phyloP scores from a whole-genome alignment of 768 basidiomycete genomes.

The Harrya chromipes region DNA sequence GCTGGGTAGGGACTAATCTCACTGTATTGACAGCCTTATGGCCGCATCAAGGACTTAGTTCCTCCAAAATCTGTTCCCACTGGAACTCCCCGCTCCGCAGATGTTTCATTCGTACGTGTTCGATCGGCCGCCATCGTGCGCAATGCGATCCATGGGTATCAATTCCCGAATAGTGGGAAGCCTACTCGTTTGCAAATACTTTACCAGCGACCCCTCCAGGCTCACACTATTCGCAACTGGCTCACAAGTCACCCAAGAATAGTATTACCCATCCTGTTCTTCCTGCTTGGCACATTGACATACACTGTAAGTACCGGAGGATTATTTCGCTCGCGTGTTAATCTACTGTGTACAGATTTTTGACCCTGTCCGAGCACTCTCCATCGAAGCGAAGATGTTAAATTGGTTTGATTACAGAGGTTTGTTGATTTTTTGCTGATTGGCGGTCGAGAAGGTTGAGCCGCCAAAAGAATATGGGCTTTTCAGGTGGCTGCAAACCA shows the following conservation, averaged over 20 bases:
- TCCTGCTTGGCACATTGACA: slow-evolving; percentile 85
- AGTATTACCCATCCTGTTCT: slow-evolving; percentile 74
- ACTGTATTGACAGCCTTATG: slow-evolving; percentile 60
- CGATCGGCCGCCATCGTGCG: slow-evolving; percentile 78
- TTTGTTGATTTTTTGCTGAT: slow-evolving; percentile 27
- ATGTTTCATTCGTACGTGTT: slow-evolving; percentile 57
- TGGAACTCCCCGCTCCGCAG: slow-evolving; percentile 64
- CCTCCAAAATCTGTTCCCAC: slow-evolving; percentile 59
- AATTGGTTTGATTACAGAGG: slow-evolving; percentile 82
- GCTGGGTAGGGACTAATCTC: not conserved
- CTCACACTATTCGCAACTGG: slow-evolving; percentile 73
- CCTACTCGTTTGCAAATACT: slow-evolving; percentile 48
- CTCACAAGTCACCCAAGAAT: slow-evolving; percentile 84
- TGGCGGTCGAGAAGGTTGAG: not conserved
- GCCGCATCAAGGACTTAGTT: slow-evolving; percentile 67
- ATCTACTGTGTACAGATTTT: slow-evolving; percentile 60
- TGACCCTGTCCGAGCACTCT: slow-evolving; percentile 84
- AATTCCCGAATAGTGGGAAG: slow-evolving; percentile 30
- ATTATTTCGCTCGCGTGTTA: not conserved
- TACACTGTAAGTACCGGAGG: slow-evolving; percentile 63
- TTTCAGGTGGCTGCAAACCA: slow-evolving; percentile 71
- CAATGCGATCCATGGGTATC: slow-evolving; percentile 71
- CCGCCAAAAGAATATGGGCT: slow-evolving; percentile 56
- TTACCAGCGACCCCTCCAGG: slow-evolving; percentile 65
- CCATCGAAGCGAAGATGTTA: slow-evolving; percentile 77